Evolutionary conservation across 805 yeast species (phyloP).

Genomic region (Pichia pseudocactophila): DNA sequence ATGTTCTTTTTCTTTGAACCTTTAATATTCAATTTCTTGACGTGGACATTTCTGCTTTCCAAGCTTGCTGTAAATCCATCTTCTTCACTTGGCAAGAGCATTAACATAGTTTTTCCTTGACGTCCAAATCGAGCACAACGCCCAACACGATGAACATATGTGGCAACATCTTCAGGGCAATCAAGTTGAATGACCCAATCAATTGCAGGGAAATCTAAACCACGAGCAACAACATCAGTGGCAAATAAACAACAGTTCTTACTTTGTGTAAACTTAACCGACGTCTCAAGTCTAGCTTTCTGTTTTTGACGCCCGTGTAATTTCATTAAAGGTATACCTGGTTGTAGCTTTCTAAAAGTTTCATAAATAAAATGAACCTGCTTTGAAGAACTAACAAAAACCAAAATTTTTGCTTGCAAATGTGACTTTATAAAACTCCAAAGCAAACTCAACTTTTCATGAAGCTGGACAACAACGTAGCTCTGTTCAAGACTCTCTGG

Average conservation of each 20-base stretch:
- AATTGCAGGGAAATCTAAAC: slow-evolving; percentile 84
- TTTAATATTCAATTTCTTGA: slow-evolving; percentile 65
- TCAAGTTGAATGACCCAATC: slow-evolving; percentile 94
- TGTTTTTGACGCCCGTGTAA: slow-evolving; percentile 88
- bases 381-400: slow-evolving; percentile 79
- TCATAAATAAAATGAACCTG: slow-evolving; percentile 89
- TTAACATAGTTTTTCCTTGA: slow-evolving; percentile 69
- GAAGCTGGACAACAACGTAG: slow-evolving; percentile 60
- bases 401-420: slow-evolving; percentile 68
- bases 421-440: slow-evolving; percentile 85
- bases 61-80: slow-evolving; percentile 63
- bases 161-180: slow-evolving; percentile 84
- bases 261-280: slow-evolving; percentile 66
- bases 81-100: slow-evolving; percentile 80
- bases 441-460: slow-evolving; percentile 75
- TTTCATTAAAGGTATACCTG: slow-evolving; percentile 83
- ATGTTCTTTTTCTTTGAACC: slow-evolving; percentile 67
- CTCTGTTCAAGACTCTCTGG: slow-evolving; percentile 84
- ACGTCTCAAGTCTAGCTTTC: slow-evolving; percentile 77
- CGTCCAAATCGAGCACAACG: slow-evolving; percentile 85
- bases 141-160: slow-evolving; percentile 88
- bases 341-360: slow-evolving; percentile 76
- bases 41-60: slow-evolving; percentile 53
- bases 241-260: slow-evolving; percentile 78
- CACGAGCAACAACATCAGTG: slow-evolving; percentile 88